Base-by-base conservation (phyloP, 192 early-diverging fungal species). In the Dimargaris verticillata region DNA sequence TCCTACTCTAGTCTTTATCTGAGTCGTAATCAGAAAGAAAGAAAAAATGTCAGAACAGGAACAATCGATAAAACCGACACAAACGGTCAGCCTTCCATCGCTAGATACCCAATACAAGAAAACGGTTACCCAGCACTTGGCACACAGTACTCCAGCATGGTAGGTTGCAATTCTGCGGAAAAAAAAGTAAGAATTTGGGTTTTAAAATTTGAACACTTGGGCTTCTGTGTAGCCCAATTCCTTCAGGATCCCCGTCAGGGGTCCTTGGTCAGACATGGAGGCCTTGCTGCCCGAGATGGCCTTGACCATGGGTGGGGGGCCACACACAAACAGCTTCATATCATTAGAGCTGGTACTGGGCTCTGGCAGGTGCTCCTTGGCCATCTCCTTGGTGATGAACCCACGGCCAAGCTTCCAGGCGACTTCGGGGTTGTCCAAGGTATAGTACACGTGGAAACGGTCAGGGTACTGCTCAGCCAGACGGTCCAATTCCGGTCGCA, bases 151-250 rank as follows among this genome's bases (percentile, higher is more conserved):
- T n/a, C n/a, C n/a, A n/a, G 33, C 33, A 38, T 38, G 33, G 33
- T 38, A 38, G 33, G 33, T 7, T 5, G 33, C 33, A 2, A 38
- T 38, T 7, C 33, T 38, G 33, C 50, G 28, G 10, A 53, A 15
- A 12, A 50, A 60, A 61, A 50, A 24, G 48, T 17, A 53, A 6
- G 63, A 0, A 13, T 68, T 61, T 52, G 44, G 48, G 48, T 9
- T 24, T 78, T 74, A 91, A 63, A 88, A 89, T 73, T 91, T 91
- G 70, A 85, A 86, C n/a, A 93, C 88, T 62, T 89, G 77, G 18
- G 77, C 62, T 9, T 77, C 71, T 38, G 73, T 74, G 69, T 83
- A 84, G 13, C 88, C 87, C 53, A 88, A 70, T 68, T 84, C 77
- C 78, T 86, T 83, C 44, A 97, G 75, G n/a, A 89, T 72, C 51